These are phyloP conservation scores for Rhynchosporium graminicola DNA, from an alignment of 2,329 filamentous ascomycete species.

Conservation along the genomic window DNA sequence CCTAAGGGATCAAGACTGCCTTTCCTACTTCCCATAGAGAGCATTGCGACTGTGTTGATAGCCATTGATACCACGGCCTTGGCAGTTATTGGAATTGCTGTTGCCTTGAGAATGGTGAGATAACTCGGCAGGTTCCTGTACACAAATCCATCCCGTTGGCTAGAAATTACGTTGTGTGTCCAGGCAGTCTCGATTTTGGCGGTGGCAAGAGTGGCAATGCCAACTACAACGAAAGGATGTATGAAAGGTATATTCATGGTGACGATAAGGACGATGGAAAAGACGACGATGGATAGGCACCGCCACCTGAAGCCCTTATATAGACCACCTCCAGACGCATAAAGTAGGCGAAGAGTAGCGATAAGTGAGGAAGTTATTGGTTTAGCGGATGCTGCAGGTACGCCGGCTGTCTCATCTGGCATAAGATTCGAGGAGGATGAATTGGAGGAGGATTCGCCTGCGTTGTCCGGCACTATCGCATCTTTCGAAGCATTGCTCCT, in stretches of 20 bases:
- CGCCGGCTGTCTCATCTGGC: constrained; percentile 7
- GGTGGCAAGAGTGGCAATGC: not conserved
- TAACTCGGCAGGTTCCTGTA: constrained; percentile 2
- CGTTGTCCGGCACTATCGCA: not conserved
- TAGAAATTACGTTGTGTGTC: not conserved
- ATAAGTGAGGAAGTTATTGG: not conserved
- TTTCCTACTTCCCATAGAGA: not conserved
- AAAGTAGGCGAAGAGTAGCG: constrained; percentile 1
- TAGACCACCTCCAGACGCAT: not conserved
- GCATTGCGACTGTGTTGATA: not conserved
- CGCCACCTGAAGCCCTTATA: constrained; percentile 4
- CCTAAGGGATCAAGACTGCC: constrained; percentile 2
- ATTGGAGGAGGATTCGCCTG: not conserved
- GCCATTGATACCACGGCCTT: not conserved
- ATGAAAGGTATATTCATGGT: not conserved
- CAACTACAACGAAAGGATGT: not conserved
- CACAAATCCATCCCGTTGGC: not conserved
- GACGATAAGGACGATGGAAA: not conserved
- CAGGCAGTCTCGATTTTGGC: constrained; percentile 11
- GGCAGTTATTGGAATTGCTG: not conserved
- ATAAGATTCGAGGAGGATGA: constrained; percentile 6
- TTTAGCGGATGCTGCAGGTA: not conserved
- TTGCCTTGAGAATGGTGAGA: constrained; percentile 8
- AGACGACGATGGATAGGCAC: not conserved
- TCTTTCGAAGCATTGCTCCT: not conserved